phyloP scores from a whole-genome alignment of 768 basidiomycete genomes.

The Russula foetens region DNA sequence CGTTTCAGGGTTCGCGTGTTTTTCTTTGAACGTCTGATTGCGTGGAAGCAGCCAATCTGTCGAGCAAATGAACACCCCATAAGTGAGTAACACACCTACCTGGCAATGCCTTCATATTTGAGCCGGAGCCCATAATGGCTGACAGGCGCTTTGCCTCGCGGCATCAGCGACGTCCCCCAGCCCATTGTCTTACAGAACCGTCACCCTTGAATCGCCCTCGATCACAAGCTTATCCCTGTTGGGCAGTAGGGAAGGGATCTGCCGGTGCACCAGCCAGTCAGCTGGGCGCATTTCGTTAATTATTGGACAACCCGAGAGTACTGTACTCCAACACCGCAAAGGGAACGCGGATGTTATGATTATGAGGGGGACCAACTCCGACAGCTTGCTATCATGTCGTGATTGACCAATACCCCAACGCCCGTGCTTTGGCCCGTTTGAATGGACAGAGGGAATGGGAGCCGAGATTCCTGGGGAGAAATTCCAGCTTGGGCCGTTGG shows the following conservation, averaged over 20 bases:
- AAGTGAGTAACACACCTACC: background rate
- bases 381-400: background rate
- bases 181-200: too few relatives aligned
- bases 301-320: background rate
- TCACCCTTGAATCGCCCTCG: background rate
- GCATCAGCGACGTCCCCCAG: background rate
- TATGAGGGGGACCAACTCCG: too few relatives aligned
- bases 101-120: background rate
- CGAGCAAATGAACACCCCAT: background rate
- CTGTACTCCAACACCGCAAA: background rate
- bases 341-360: background rate
- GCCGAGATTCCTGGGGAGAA: too few relatives aligned
- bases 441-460: background rate
- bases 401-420: background rate
- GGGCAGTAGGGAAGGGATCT: background rate
- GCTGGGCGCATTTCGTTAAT: background rate
- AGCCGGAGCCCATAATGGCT: background rate
- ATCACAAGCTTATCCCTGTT: background rate
- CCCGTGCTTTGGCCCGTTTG: background rate
- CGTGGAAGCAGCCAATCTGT: slow-evolving; percentile 1
- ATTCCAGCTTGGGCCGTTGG: too few relatives aligned
- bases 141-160: background rate
- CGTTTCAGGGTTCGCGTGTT: background rate
- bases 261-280: background rate
- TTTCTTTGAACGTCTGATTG: background rate